phyloP scores from a whole-genome alignment of 2,329 filamentous ascomycete genomes.

The Cladosporium colombiae region DNA sequence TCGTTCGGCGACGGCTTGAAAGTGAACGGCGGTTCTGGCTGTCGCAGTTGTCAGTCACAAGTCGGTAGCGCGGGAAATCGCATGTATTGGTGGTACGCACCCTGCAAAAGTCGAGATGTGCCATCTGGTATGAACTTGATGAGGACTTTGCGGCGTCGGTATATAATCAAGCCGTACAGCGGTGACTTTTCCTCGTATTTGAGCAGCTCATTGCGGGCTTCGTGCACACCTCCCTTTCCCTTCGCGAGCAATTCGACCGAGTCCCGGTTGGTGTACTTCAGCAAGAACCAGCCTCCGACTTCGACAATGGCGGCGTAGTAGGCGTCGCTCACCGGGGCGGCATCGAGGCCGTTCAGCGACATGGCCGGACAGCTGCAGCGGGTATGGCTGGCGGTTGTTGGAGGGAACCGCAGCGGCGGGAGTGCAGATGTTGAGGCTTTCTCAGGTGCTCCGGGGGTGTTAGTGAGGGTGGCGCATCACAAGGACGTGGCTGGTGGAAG shows the following conservation, averaged over 20 bases:
- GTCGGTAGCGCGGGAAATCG: background rate
- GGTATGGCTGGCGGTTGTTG: conserved; percentile 20
- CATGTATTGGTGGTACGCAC: conserved; percentile 53
- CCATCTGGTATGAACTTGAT: conserved; percentile 91
- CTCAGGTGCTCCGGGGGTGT: conserved; percentile 1
- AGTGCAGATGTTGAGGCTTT: conserved; percentile 22
- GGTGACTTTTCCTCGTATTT: conserved; percentile 82
- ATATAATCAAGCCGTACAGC: conserved; percentile 87
- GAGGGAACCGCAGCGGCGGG: conserved; percentile 12
- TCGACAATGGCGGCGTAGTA: conserved; percentile 78
- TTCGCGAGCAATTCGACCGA: conserved; percentile 75
- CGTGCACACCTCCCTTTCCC: conserved; percentile 79
- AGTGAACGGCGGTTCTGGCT: conserved; percentile 80
- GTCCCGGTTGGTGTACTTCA: conserved; percentile 88
- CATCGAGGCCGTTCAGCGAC: conserved; percentile 95
- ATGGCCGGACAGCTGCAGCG: conserved; percentile 51
- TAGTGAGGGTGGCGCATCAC: conserved; percentile 14
- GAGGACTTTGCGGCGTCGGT: conserved; percentile 84
- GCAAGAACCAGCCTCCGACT: conserved; percentile 93
- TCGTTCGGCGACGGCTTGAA: conserved; percentile 61
- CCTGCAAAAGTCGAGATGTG: conserved; percentile 88
- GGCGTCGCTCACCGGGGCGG: conserved; percentile 76
- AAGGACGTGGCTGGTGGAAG: background rate
- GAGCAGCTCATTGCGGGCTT: conserved; percentile 76
- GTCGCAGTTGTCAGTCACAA: conserved; percentile 20